A percentile compares a stretch with the other conserved stretches of the same genome.
Evolutionary conservation across 768 basidiomycete species (phyloP).

Genomic region (Lactarius evosmus): DNA sequence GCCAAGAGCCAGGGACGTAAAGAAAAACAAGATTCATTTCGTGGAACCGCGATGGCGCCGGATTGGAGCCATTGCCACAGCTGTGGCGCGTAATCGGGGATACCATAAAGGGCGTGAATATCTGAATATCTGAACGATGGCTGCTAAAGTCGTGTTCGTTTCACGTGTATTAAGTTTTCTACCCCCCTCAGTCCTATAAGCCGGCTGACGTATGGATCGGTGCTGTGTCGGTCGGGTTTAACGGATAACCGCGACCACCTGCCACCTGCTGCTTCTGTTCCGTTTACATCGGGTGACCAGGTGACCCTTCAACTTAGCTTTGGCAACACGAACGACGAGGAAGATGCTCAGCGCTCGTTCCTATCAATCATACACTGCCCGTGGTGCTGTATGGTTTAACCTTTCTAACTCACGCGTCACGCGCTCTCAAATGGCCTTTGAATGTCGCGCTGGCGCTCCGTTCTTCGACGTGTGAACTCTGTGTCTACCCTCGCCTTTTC

Average conservation of each 20-base stretch:
- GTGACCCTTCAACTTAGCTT: background rate
- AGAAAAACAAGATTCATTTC: background rate
- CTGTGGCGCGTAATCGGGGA: background rate
- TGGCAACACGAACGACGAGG: background rate
- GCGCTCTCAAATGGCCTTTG: background rate
- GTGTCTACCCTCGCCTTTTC: background rate
- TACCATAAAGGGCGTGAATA: background rate
- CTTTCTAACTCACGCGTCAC: background rate
- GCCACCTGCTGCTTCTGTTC: background rate
- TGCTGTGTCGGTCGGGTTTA: background rate
- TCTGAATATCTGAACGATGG: no score
- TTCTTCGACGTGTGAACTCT: slow-evolving; percentile 2
- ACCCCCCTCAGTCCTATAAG: background rate
- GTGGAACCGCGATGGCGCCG: background rate
- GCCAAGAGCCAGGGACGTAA: slow-evolving; percentile 11
- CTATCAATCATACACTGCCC: background rate
- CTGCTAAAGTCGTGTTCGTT: no score
- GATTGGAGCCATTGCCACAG: background rate
- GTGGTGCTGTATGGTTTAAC: background rate
- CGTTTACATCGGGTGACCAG: background rate
- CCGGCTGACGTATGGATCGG: background rate
- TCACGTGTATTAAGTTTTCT: background rate
- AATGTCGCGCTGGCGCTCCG: slow-evolving; percentile 2
- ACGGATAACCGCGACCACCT: background rate
- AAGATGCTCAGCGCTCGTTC: background rate